phyloP scores from a whole-genome alignment of 805 yeast genomes.

The Starmera amethionina region DNA sequence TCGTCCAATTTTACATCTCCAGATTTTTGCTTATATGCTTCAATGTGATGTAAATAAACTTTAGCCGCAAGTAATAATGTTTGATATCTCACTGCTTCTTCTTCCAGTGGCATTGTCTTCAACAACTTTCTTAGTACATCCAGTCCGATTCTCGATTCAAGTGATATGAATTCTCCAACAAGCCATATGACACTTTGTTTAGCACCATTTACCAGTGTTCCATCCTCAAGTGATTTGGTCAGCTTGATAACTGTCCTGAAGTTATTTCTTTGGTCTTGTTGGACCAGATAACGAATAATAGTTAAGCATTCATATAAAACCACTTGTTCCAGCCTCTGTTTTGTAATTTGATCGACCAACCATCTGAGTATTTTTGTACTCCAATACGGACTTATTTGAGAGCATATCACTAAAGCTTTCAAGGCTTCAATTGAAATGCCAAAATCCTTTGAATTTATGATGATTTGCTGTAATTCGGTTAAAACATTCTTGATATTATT shows the following conservation, averaged over 20 bases:
- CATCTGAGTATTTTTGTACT: conserved; percentile 49
- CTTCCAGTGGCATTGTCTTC: conserved; percentile 43
- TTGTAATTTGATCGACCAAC: conserved; percentile 42
- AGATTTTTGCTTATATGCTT: conserved; percentile 22
- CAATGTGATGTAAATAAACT: conserved; percentile 46
- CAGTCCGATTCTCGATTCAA: conserved; percentile 48
- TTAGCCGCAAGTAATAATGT: conserved; percentile 69
- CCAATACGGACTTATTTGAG: conserved; percentile 39
- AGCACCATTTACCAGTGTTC: conserved; percentile 35
- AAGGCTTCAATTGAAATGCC: conserved; percentile 37
- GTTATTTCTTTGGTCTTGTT: conserved; percentile 45
- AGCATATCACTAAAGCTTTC: conserved; percentile 52
- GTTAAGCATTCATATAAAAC: conserved; percentile 58
- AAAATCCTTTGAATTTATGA: conserved; percentile 19
- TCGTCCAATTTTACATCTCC: conserved; percentile 15
- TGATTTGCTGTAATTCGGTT: conserved; percentile 55
- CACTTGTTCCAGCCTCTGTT: conserved; percentile 11
- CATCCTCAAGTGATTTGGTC: conserved; percentile 22
- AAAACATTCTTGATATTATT: conserved; percentile 41
- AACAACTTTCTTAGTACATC: conserved; percentile 61
- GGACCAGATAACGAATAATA: conserved; percentile 64
- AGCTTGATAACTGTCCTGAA: conserved; percentile 46
- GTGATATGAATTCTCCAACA: conserved; percentile 65
- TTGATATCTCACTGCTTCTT: conserved; percentile 55
- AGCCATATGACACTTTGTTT: conserved; percentile 85